Conservation (phyloP, 2,329 filamentous ascomycete species). For the Tolypocladium paradoxum region DNA sequence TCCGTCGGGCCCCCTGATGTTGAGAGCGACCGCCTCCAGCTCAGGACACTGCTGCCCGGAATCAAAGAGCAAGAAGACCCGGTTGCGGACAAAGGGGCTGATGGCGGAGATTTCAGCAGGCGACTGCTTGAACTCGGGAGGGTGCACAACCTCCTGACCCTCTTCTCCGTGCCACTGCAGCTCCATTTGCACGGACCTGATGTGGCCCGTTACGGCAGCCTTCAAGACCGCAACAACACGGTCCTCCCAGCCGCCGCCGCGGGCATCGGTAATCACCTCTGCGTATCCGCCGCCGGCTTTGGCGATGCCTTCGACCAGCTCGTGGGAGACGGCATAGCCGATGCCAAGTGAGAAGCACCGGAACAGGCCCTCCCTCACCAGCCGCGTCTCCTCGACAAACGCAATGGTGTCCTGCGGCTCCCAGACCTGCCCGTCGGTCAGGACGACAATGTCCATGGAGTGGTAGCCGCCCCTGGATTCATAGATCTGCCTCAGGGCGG, state of each 20-base stretch:
- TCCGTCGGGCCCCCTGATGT: not conserved
- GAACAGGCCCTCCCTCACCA: constrained; percentile 20
- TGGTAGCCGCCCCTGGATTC: not conserved
- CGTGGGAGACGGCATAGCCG: constrained; percentile 40
- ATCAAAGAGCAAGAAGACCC: not conserved
- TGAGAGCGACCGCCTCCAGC: not conserved
- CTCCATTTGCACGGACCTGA: not conserved
- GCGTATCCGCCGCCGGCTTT: constrained; percentile 45
- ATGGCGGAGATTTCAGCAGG: not conserved
- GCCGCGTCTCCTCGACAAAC: not conserved
- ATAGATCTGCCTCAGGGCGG: not conserved
- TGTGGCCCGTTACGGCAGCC: not conserved
- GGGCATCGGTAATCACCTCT: constrained; percentile 9
- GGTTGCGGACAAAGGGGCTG: constrained; percentile 1
- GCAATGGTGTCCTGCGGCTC: constrained; percentile 2
- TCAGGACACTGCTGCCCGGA: not conserved
- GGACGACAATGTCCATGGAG: constrained; percentile 1
- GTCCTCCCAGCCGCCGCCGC: constrained; percentile 1
- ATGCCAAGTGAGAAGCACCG: constrained; percentile 49
- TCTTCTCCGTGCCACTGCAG: not conserved
- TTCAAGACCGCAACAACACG: constrained; percentile 2
- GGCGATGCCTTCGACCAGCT: constrained; percentile 48
- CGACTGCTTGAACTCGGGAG: not conserved
- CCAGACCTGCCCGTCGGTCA: constrained; percentile 4
- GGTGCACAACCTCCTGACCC: not conserved